Evolutionary conservation across 208 protist species (phyloP).

Genomic region (Naegleria gruberi): DNA sequence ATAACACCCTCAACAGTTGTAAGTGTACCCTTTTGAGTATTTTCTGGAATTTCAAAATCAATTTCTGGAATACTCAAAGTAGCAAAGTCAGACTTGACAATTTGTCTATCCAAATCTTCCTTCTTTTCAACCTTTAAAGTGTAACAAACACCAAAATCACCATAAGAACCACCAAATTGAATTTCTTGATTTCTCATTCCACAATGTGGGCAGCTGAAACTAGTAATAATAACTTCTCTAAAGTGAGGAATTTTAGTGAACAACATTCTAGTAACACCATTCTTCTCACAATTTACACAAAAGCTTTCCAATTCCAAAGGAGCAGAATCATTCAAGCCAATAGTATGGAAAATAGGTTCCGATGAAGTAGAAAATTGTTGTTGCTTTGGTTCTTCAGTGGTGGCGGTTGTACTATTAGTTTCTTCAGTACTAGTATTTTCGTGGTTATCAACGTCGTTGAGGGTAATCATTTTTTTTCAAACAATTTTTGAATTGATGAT

Average conservation of each 20-base stretch:
- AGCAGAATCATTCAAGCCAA: background rate
- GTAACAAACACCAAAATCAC: slow-evolving; percentile 63
- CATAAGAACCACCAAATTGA: slow-evolving; percentile 68
- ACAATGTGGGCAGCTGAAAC: slow-evolving; percentile 75
- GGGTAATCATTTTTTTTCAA: background rate
- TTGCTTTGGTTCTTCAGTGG: background rate
- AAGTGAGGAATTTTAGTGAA: slow-evolving; percentile 80
- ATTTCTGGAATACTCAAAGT: slow-evolving; percentile 76
- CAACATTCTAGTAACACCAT: slow-evolving; percentile 72
- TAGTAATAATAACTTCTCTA: slow-evolving; percentile 76
- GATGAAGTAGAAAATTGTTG: background rate
- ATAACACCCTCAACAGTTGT: slow-evolving; percentile 49
- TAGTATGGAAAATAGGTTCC: background rate
- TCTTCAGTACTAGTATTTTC: background rate
- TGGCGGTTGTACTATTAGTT: no score
- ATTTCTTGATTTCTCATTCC: slow-evolving; percentile 70
- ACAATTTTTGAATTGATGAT: background rate
- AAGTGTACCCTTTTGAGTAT: slow-evolving; percentile 31
- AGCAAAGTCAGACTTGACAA: slow-evolving; percentile 82
- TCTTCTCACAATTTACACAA: slow-evolving; percentile 69
- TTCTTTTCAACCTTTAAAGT: slow-evolving; percentile 64
- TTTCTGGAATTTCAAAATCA: slow-evolving; percentile 77
- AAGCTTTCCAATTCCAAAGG: slow-evolving; percentile 27
- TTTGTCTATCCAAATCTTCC: slow-evolving; percentile 74
- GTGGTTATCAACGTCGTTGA: background rate